phyloP scores from a whole-genome alignment of 176 grass and related monocot genomes.

The Neostapfia colusana region DNA sequence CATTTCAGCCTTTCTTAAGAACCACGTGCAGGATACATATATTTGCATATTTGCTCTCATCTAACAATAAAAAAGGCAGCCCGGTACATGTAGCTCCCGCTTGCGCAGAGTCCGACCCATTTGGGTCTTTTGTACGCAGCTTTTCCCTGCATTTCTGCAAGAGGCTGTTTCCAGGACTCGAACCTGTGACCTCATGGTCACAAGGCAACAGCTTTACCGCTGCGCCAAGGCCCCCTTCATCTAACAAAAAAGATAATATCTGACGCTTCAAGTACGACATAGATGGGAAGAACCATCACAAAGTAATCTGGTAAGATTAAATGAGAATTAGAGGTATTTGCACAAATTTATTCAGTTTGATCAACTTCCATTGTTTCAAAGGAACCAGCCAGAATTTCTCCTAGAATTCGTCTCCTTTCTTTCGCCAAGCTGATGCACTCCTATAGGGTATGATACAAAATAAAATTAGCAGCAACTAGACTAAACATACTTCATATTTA shows the following conservation, averaged over 20 bases:
- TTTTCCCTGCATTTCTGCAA: too few species aligned
- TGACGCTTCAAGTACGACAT: not conserved
- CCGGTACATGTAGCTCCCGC: too few species aligned
- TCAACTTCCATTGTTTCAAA: conserved; percentile 66
- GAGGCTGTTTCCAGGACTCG: too few species aligned
- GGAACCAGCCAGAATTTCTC: conserved; percentile 55
- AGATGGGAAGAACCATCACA: not conserved
- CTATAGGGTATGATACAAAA: conserved; percentile 25
- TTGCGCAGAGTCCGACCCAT: too few species aligned
- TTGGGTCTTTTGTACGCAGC: too few species aligned
- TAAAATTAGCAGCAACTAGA: not conserved
- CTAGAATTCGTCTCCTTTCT: conserved; percentile 52
- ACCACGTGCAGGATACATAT: not conserved
- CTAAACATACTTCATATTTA: not conserved
- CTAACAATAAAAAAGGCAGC: conserved; percentile 10
- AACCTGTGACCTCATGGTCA: too few species aligned
- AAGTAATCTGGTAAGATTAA: conserved; percentile 17
- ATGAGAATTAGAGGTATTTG: conserved; percentile 22
- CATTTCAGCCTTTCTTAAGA: not conserved
- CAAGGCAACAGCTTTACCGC: too few species aligned
- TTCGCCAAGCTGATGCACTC: conserved; percentile 62
- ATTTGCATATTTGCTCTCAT: not conserved
- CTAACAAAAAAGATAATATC: not conserved
- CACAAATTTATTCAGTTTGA: conserved; percentile 41
- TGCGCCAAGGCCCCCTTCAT: too few species aligned